These are phyloP conservation scores for Picochlorum sp. DNA, from an alignment of 139 green algal species.

Conservation along the genomic window DNA sequence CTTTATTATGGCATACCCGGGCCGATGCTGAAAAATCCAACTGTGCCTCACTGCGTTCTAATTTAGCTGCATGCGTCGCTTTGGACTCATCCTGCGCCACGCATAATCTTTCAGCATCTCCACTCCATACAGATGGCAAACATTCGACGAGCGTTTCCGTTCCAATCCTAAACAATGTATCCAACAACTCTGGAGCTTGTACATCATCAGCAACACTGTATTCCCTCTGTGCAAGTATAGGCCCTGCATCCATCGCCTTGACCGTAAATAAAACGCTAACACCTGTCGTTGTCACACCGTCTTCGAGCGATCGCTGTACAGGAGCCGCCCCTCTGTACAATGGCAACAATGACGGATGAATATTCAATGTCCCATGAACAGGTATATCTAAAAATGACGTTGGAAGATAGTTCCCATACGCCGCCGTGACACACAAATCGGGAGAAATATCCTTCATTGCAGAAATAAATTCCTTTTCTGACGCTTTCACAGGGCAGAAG, in stretches of 20 bases:
- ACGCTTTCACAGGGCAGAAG: constrained; percentile 35
- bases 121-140: constrained; percentile 57
- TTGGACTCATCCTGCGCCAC: constrained; percentile 50
- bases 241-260: constrained; percentile 85
- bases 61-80: constrained; percentile 70
- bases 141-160: constrained; percentile 53
- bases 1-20: constrained; percentile 66
- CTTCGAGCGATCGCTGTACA: constrained; percentile 75
- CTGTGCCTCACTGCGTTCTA: constrained; percentile 58
- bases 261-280: constrained; percentile 93
- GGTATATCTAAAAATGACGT: constrained; percentile 82
- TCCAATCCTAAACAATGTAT: constrained; percentile 59
- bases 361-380: constrained; percentile 84
- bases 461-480: constrained; percentile 62
- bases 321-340: constrained; percentile 89
- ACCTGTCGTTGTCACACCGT: constrained; percentile 42
- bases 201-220: constrained; percentile 43
- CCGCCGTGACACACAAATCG: constrained; percentile 91
- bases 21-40: constrained; percentile 64
- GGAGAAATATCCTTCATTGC: constrained; percentile 52
- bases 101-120: constrained; percentile 17
- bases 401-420: constrained; percentile 96
- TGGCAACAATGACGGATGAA: constrained; percentile 92
- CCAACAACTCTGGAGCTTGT: constrained; percentile 74
- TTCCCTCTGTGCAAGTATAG: constrained; percentile 67